Percentiles rank a stretch among this genome's conserved stretches.
phyloP scores from a whole-genome alignment of 768 basidiomycete species.

The Tulasnella sp. region DNA sequence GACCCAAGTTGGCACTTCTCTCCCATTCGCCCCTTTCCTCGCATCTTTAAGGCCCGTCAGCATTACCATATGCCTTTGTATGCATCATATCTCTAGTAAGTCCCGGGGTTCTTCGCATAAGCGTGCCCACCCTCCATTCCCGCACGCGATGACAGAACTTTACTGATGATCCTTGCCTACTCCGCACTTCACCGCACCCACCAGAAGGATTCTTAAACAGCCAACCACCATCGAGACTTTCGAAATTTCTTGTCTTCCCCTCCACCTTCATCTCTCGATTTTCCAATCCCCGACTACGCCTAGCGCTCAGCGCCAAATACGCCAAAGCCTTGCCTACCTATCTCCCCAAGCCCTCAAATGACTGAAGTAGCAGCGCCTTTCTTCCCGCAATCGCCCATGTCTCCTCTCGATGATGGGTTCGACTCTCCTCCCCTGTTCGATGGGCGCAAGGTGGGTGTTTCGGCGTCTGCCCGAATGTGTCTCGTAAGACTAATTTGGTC shows the following conservation, averaged over 20 bases:
- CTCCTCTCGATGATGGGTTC: neutral
- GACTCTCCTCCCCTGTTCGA: neutral
- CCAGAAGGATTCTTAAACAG: neutral
- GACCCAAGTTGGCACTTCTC: neutral
- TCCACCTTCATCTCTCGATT: neutral
- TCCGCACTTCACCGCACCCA: neutral
- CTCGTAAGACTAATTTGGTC: neutral
- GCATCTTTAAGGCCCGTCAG: neutral
- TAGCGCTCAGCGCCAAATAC: neutral
- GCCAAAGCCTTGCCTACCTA: neutral
- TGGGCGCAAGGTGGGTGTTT: neutral
- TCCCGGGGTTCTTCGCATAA: neutral
- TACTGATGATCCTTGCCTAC: neutral
- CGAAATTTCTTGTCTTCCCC: neutral
- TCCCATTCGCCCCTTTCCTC: neutral
- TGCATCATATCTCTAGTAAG: neutral
- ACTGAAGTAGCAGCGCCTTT: neutral
- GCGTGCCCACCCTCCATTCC: neutral
- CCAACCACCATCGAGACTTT: neutral
- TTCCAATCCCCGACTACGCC: neutral
- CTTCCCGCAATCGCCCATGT: neutral
- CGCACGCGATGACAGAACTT: neutral
- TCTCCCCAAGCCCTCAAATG: neutral
- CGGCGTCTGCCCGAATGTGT: neutral
- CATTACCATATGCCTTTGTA: neutral